Evolutionary conservation across 768 basidiomycete species (phyloP), one percentile per base, ranked within the genome.

Genomic region (Pulveroboletus sp.): DNA sequence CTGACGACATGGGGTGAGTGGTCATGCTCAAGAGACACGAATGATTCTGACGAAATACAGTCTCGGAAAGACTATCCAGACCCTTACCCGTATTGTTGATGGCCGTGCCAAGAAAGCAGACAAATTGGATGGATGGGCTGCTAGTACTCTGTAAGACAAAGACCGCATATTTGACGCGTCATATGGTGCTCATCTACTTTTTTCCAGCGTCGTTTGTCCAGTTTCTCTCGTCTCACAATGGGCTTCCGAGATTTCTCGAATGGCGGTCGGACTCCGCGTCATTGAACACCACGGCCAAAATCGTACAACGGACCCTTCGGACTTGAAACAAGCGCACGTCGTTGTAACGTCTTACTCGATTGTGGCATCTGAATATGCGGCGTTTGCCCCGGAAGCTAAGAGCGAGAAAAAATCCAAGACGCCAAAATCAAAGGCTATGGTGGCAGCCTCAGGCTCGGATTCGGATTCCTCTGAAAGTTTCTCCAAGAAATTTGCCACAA

Each of bases 41-140:
- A 27, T 14, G 2, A 36, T 10, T 43, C 52, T 64, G 32, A 64
- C n/a, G 6, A 20, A 11, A 29, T 17, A 6, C 45, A 89, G 87
- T 50, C 75, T 90, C 2, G 89, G 89, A 2, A 92, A 94, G 71
- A 99, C 97, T 0, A 89, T 97, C 20, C 95, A 98, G 61, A 89
- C 90, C 0, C 72, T 98, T 12, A 78, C 87, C 0, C 81, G 92
- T 1, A 94, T 99, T 35, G 82, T 91, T 0, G 91, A 94, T 47
- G 88, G 90, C 0, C 76, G 80, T 5, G 80, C 88, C 8, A 79
- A 75, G 17, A 82, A 82, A 51, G 75, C 78, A 5, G 90, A 95
- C 58, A 78, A 75, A 53, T 75, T 76, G 19, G 84, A 82, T 13
- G 90, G 90, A 0, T 94, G 79, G 76, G 77, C 81, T 20, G 78